phyloP scores from a whole-genome alignment of 192 early-diverging fungal genomes.

The Coemansia sp. region DNA sequence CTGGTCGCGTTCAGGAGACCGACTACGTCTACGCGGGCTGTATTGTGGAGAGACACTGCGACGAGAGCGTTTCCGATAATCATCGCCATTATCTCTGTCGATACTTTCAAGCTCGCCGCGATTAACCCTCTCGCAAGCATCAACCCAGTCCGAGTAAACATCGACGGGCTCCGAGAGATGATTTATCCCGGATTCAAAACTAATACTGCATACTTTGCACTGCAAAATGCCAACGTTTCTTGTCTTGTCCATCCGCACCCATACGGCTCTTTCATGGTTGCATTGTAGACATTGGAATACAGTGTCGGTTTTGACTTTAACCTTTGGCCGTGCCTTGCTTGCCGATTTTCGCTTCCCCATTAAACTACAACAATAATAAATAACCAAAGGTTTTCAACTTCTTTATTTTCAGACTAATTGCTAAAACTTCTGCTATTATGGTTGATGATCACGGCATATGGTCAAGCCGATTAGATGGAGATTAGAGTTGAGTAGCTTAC shows the following conservation, averaged over 20 bases:
- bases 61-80: neutral
- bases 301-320: constrained; percentile 66
- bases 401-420: too few relatives aligned
- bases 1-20: constrained; percentile 14
- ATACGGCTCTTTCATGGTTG: constrained; percentile 80
- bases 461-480: too few relatives aligned
- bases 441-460: too few relatives aligned
- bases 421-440: too few relatives aligned
- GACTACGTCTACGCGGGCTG: neutral
- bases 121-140: constrained; percentile 68
- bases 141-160: constrained; percentile 90
- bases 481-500: too few relatives aligned
- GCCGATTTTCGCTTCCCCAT: constrained; percentile 46
- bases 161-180: constrained; percentile 75
- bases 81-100: neutral
- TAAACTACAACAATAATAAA: too few relatives aligned
- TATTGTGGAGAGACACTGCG: too few relatives aligned
- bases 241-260: constrained; percentile 67
- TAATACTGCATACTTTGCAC: constrained; percentile 76
- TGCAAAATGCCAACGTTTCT: constrained; percentile 68
- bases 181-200: constrained; percentile 70
- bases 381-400: too few relatives aligned
- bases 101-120: neutral
- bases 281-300: constrained; percentile 82
- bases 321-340: constrained; percentile 65